Evolutionary conservation across 2,329 filamentous ascomycete species (phyloP), one percentile per base, ranked within the genome.

Genomic region (Didymella pomorum): DNA sequence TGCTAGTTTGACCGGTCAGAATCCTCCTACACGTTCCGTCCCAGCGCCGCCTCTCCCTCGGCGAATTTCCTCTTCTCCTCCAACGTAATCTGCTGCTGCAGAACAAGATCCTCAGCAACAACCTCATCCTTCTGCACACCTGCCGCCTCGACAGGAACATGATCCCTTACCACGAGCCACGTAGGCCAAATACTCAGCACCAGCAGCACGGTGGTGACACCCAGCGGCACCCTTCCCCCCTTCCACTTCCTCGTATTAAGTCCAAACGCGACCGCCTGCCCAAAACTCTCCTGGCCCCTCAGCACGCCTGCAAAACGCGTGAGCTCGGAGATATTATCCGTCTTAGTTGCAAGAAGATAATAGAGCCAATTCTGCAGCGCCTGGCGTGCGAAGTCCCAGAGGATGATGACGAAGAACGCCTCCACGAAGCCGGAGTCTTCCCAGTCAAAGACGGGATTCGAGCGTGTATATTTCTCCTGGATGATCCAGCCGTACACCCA

Each of bases 321-420:
- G 18, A 84, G 69, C 61, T 86, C 83, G 0, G 82, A 83, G 56
- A 85, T 84, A 48, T 85, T 84, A 51, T 85, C 81, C 0, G 83
- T 85, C 74, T 81, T 85, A 5, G 80, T 84, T 0, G 83, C 81
- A 1, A 86, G 72, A 18, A 86, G 72, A 62, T 85, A 86, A 61
- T 86, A 86, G 0, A 86, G 74, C 81, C 82, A 85, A 52, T 84
- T 86, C 66, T 86, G 83, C 20, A 84, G 67, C 0, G 81, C 75
- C 64, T 86, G 83, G 2, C 82, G 76, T 2, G 82, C 74, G 61
- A 85, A 84, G 67, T 78, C 71, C 82, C 81, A 83, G 0, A 83
- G 73, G 0, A 82, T 69, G 1, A 83, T 60, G 2, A 83, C 81
- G 48, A 83, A 83, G 56, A 82, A 79, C 0, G 80, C 81, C 55